Conservation (phyloP, 331 rosid genomes). For the Rosa hybrid region DNA sequence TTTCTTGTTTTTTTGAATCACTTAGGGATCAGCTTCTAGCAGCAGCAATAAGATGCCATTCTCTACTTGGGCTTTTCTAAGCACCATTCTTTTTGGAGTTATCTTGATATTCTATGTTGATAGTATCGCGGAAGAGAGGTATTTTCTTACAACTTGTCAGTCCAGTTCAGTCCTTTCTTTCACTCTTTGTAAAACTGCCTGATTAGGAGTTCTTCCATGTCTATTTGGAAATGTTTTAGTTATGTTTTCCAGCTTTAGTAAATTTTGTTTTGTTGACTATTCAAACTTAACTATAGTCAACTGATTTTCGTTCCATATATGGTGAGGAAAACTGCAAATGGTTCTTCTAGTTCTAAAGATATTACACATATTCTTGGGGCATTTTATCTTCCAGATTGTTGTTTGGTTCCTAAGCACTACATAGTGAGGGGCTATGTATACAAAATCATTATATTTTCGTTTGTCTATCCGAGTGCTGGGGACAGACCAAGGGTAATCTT, state of each 20-base stretch:
- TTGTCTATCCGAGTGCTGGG: background rate
- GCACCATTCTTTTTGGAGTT: conserved; percentile 85
- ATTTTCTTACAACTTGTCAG: conserved; percentile 19
- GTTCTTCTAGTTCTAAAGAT: background rate
- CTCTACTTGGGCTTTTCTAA: conserved; percentile 90
- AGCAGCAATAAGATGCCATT: conserved; percentile 64
- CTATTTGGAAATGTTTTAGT: background rate
- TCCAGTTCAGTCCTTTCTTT: background rate
- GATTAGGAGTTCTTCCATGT: conserved; percentile 8
- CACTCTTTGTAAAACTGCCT: background rate
- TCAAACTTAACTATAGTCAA: background rate
- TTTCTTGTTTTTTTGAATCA: conserved; percentile 20
- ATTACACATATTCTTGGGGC: background rate
- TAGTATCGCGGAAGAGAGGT: conserved; percentile 96
- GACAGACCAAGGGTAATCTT: background rate
- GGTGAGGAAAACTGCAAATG: background rate
- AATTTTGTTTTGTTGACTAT: background rate
- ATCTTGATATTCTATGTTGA: conserved; percentile 86
- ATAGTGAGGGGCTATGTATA: background rate
- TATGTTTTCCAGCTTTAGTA: background rate
- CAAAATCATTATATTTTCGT: background rate
- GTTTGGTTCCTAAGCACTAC: background rate
- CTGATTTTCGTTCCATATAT: background rate
- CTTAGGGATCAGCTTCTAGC: conserved; percentile 82
- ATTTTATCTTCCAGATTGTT: background rate